Base-by-base conservation (phyloP, 164 flowering plant genomes). In the Liquidambar formosana region DNA sequence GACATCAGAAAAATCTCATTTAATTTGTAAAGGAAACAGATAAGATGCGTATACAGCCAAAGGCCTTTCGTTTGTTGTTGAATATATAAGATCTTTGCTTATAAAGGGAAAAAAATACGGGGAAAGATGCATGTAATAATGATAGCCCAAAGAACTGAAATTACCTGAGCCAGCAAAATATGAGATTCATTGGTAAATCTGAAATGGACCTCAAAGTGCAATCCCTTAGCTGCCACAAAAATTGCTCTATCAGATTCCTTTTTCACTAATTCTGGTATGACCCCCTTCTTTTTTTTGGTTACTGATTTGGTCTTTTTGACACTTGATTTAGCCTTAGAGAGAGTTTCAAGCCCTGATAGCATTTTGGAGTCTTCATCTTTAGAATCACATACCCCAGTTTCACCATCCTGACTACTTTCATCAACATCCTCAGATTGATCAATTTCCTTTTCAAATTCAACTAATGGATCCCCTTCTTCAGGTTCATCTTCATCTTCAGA, bases 121-220 rank as follows among this genome's bases (percentile, higher is more conserved):
- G n/a, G n/a, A n/a, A 44, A 33, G 45, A 59, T 25, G 18, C 57
- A n/a, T 22, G 23, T 8, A 22, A 22, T 65, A 10, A 48, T 44
- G 22, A 65, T 16, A 16, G 44, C 44, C 58, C 46, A 41, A 27
- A 26, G n/a, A 18, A 60, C n/a, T 33, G 41, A 27, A 23, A 63
- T 52, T 84, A 96, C 99, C 99, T 93, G 87, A 61, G 90, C 83
- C 66, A 96, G 83, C 41, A 93, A 74, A 64, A 92, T 74, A 76
- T 88, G 93, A 72, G 98, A 94, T 59, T 88, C 92, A 46, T 82
- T 65, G 26, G 66, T 74, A 48, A 90, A 84, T 66, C 71, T 79
- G 67, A 93, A 89, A 71, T 85, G 97, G 75, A 79, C 88, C 76
- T 89, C 94, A 56, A 86, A 89, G 16, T 74, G 66, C 68, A 70